Conservation (phyloP, 495 filamentous ascomycete genomes). For the Rostrohypoxylon terebratum region DNA sequence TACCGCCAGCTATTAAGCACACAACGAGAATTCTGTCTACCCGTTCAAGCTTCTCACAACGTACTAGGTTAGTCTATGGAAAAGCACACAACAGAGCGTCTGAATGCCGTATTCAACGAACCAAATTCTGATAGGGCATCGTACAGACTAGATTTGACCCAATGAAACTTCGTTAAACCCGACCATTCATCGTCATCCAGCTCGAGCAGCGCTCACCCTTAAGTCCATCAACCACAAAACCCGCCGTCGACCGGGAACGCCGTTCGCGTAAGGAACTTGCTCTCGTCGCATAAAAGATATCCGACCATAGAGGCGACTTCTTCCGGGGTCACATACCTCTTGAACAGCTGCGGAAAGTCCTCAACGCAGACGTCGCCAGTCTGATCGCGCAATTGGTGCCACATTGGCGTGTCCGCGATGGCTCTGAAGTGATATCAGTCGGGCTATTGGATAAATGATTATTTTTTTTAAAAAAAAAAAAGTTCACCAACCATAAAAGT, state of each 20-base stretch:
- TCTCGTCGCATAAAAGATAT: conserved; percentile 65
- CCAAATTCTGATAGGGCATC: not conserved
- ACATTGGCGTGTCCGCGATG: conserved; percentile 56
- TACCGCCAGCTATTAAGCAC: not conserved
- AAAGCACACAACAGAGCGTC: not conserved
- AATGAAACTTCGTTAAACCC: not conserved
- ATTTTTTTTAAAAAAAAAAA: too few relatives aligned
- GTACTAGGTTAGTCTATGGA: not conserved
- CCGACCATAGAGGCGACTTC: conserved; percentile 66
- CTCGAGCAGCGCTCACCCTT: not conserved
- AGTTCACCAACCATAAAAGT: too few relatives aligned
- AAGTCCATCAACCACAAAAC: conserved; percentile 12
- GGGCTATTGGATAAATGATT: not conserved
- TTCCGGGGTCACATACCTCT: conserved; percentile 56
- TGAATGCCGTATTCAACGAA: not conserved
- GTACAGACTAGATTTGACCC: not conserved
- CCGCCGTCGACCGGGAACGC: conserved; percentile 38
- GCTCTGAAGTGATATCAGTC: not conserved
- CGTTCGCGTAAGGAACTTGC: conserved; percentile 60
- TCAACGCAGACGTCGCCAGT: conserved; percentile 37
- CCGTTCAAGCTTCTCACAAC: not conserved
- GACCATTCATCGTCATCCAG: not conserved
- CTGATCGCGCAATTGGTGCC: conserved; percentile 43
- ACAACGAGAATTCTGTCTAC: not conserved
- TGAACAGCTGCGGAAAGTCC: conserved; percentile 50